Conservation (phyloP, 768 basidiomycete genomes). For the Kwoniella botswanensis region DNA sequence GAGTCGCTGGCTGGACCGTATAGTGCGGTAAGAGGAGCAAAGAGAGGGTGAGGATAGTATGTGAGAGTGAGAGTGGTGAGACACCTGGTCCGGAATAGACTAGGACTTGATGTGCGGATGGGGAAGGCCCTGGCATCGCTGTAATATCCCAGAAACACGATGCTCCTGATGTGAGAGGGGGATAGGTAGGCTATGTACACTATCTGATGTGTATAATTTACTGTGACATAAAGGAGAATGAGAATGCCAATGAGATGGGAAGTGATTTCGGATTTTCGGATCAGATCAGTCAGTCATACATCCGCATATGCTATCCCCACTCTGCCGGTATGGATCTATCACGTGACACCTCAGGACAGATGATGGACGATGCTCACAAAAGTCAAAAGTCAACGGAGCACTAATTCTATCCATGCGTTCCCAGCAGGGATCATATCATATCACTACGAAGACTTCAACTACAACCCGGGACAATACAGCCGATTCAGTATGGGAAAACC, state of each 20-base stretch:
- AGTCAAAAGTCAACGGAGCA: background rate
- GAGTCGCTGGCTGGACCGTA: slow-evolving; percentile 72
- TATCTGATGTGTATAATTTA: too few species aligned
- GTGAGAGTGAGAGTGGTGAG: slow-evolving; percentile 48
- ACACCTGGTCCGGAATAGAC: slow-evolving; percentile 55
- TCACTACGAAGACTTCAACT: background rate
- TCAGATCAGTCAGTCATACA: too few species aligned
- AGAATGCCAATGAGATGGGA: too few species aligned
- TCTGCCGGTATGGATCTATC: background rate
- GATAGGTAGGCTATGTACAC: too few species aligned
- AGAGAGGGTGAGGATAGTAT: slow-evolving; percentile 50
- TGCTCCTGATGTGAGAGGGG: too few species aligned
- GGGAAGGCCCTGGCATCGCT: slow-evolving; percentile 44
- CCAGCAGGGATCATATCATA: background rate
- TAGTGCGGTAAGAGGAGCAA: slow-evolving; percentile 72
- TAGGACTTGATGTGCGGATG: slow-evolving; percentile 49
- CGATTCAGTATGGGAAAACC: slow-evolving; percentile 45
- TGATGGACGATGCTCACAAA: background rate
- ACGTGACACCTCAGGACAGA: background rate
- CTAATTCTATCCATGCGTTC: background rate
- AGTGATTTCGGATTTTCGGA: background rate
- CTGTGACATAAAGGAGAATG: too few species aligned
- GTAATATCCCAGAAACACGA: background rate
- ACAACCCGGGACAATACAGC: too few species aligned
- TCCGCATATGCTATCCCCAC: too few species aligned